Evolutionary conservation across 1,139 yeast species (phyloP).

Genomic region (Candida glucosophila): DNA sequence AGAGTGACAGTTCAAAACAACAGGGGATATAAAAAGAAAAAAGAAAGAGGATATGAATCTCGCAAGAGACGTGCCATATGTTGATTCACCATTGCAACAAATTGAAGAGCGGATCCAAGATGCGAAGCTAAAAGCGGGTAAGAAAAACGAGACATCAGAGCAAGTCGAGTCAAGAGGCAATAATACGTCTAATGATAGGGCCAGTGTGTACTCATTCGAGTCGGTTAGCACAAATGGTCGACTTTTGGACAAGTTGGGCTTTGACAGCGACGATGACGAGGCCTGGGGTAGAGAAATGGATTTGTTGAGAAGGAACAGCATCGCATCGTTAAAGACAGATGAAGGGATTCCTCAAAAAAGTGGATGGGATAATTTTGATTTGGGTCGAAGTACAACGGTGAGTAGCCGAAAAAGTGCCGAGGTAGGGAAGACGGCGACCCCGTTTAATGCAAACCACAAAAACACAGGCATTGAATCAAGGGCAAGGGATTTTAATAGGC

Average conservation of each 20-base stretch:
- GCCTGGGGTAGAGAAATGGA: constrained; percentile 1
- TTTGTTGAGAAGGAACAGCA: too few species aligned
- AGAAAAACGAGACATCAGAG: constrained; percentile 5
- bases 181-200: constrained; percentile 12
- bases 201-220: constrained; percentile 35
- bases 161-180: constrained; percentile 2
- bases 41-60: constrained; percentile 3
- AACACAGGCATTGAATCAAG: too few species aligned
- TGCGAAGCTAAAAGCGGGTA: constrained; percentile 5
- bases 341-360: too few species aligned
- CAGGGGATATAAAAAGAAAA: too few species aligned
- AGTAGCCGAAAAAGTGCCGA: too few species aligned
- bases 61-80: constrained; percentile 6
- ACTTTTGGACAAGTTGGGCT: constrained; percentile 31
- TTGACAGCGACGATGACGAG: constrained; percentile 12
- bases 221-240: constrained; percentile 38
- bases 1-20: too few species aligned
- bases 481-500: too few species aligned
- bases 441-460: too few species aligned
- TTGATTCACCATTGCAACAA: constrained; percentile 16
- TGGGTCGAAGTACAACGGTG: too few species aligned
- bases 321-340: too few species aligned
- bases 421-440: too few species aligned
- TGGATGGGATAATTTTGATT: constrained; percentile 8
- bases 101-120: constrained; percentile 9